A percentile compares a stretch with the other conserved stretches of the same genome.
These are phyloP conservation scores for Candida sp. DNA, from an alignment of 1,139 yeast species.

Conservation along the genomic window DNA sequence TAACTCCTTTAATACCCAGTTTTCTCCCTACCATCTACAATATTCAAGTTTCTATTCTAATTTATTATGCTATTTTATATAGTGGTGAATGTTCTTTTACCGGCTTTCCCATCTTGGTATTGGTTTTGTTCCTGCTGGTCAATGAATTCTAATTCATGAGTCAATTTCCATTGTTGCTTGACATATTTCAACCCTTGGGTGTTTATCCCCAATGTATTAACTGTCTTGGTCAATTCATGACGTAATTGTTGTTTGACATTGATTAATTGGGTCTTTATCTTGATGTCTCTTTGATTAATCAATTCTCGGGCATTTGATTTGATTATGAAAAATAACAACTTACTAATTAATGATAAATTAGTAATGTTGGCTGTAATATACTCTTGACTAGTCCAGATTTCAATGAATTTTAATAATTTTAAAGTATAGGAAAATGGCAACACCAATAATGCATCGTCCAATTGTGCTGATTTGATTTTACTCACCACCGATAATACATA, in stretches of 20 bases:
- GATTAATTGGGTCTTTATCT: constrained; percentile 57
- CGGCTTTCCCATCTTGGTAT: constrained; percentile 49
- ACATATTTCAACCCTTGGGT: constrained; percentile 76
- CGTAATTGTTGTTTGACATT: constrained; percentile 58
- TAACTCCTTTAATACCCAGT: no score
- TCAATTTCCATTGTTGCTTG: constrained; percentile 74
- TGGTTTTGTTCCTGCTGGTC: constrained; percentile 64
- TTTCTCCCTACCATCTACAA: background rate
- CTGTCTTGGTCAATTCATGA: constrained; percentile 46
- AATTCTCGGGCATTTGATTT: constrained; percentile 75
- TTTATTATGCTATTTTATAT: constrained; percentile 7
- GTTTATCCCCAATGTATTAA: constrained; percentile 76
- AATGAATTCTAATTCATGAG: constrained; percentile 69
- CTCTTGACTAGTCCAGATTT: constrained; percentile 63
- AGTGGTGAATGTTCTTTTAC: constrained; percentile 66
- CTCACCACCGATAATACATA: constrained; percentile 71
- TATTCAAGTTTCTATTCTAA: no score
- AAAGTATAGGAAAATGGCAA: constrained; percentile 85
- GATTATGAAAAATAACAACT: constrained; percentile 70
- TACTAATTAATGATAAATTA: constrained; percentile 64
- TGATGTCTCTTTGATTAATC: constrained; percentile 60
- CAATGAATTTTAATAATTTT: constrained; percentile 67
- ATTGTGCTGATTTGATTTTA: constrained; percentile 75
- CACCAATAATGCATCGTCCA: constrained; percentile 89
- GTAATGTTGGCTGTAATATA: constrained; percentile 40